Evolutionary conservation across 2,329 filamentous ascomycete genomes (phyloP).

Genomic region (Dichotomopilus funicola): DNA sequence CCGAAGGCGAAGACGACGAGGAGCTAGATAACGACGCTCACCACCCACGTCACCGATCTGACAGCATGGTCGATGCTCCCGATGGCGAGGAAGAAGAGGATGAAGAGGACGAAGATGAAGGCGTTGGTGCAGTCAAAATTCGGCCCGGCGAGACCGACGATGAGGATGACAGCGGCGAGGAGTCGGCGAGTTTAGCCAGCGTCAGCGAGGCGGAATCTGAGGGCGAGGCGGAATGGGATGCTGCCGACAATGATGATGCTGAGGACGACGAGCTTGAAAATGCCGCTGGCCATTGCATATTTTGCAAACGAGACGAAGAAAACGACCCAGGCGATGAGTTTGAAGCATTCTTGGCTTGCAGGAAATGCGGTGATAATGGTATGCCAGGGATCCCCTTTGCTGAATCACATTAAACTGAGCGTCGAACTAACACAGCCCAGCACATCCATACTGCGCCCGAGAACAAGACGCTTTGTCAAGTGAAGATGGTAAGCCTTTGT

Average conservation of each 20-base stretch:
- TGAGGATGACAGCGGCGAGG: slow-evolving; percentile 29
- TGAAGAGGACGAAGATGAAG: slow-evolving; percentile 45
- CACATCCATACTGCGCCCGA: slow-evolving; percentile 84
- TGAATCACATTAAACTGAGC: slow-evolving; percentile 11
- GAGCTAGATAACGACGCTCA: slow-evolving; percentile 15
- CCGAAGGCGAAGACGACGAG: slow-evolving; percentile 26
- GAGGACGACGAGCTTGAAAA: slow-evolving; percentile 53
- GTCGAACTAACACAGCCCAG: slow-evolving; percentile 42
- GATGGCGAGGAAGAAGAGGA: slow-evolving; percentile 34
- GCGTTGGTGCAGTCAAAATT: slow-evolving; percentile 52
- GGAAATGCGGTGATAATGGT: slow-evolving; percentile 77
- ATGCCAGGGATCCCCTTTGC: slow-evolving; percentile 34
- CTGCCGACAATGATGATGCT: slow-evolving; percentile 46
- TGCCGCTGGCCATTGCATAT: slow-evolving; percentile 50
- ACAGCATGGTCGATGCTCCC: slow-evolving; percentile 13
- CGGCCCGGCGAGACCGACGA: slow-evolving; percentile 46
- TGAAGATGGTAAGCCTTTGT: slow-evolving; percentile 50
- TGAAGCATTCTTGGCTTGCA: slow-evolving; percentile 71
- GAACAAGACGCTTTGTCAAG: slow-evolving; percentile 57
- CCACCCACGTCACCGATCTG: slow-evolving; percentile 16
- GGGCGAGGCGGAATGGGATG: slow-evolving; percentile 51
- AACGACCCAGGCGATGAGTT: slow-evolving; percentile 76
- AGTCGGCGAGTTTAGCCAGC: slow-evolving; percentile 36
- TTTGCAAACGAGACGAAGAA: slow-evolving; percentile 77
- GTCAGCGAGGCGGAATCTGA: slow-evolving; percentile 50